Evolutionary conservation across 2,329 filamentous ascomycete species (phyloP).

Genomic region (Albophoma yamanashiensis): DNA sequence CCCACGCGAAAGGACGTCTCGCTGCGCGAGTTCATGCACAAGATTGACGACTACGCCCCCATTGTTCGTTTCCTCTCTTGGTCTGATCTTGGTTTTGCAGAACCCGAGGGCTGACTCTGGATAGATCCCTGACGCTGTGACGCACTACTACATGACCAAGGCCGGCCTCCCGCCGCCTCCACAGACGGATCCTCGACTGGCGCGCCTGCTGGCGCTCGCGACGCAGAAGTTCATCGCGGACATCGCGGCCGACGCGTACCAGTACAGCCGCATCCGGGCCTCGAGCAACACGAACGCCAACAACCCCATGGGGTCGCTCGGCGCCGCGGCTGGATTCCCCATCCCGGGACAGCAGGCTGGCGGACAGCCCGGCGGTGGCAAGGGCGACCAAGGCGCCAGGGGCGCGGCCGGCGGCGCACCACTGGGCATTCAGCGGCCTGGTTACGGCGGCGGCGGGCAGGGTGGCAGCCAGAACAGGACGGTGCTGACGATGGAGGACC

Average conservation of each 20-base stretch:
- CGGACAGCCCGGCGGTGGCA: slow-evolving; percentile 32
- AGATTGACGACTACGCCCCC: slow-evolving; percentile 97
- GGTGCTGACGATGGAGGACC: slow-evolving; percentile 95
- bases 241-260: slow-evolving; percentile 93
- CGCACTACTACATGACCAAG: slow-evolving; percentile 94
- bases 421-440: slow-evolving; percentile 64
- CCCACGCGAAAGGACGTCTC: slow-evolving; percentile 85
- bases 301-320: slow-evolving; percentile 83
- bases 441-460: slow-evolving; percentile 79
- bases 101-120: background rate
- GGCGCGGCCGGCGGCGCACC: slow-evolving; percentile 30
- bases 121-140: slow-evolving; percentile 96
- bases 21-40: slow-evolving; percentile 81
- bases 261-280: slow-evolving; percentile 92
- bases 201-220: slow-evolving; percentile 88
- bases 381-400: slow-evolving; percentile 33
- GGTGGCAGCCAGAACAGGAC: slow-evolving; percentile 84
- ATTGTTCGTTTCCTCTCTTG: slow-evolving; percentile 53
- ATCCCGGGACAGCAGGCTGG: slow-evolving; percentile 52
- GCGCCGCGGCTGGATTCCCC: slow-evolving; percentile 60
- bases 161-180: slow-evolving; percentile 89
- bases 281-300: slow-evolving; percentile 73
- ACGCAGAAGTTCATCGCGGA: slow-evolving; percentile 98
- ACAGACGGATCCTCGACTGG: slow-evolving; percentile 80
- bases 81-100: background rate